Evolutionary conservation across 306 rosid species (phyloP).

Genomic region (Dalbergia cultrata): DNA sequence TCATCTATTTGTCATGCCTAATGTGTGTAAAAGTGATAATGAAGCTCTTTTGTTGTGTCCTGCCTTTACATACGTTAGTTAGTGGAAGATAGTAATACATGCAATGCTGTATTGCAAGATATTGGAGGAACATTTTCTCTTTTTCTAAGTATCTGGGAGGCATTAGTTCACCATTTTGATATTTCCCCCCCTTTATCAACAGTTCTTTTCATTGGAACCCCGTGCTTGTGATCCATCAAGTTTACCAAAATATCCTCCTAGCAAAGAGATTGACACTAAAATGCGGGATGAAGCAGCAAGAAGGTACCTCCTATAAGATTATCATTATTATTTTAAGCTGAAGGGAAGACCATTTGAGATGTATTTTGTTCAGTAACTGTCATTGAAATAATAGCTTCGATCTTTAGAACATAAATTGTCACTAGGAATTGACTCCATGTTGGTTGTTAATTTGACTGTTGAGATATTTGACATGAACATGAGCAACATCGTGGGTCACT

Average conservation of each 20-base stretch:
- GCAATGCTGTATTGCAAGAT: conserved; percentile 26
- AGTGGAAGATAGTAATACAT: conserved; percentile 31
- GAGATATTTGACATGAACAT: conserved; percentile 38
- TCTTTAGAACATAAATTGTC: conserved; percentile 25
- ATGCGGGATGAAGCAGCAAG: conserved; percentile 70
- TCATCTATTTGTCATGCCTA: conserved; percentile 28
- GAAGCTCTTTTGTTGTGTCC: conserved; percentile 7
- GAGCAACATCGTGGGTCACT: conserved; percentile 18
- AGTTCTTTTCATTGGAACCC: conserved; percentile 86
- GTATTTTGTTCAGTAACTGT: neutral
- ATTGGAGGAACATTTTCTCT: conserved; percentile 29
- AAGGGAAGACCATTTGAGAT: conserved; percentile 18
- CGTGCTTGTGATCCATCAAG: conserved; percentile 87
- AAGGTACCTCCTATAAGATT: conserved; percentile 62
- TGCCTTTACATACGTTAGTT: neutral
- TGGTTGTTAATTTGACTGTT: conserved; percentile 14
- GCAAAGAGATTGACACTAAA: conserved; percentile 93
- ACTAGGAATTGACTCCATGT: conserved; percentile 33
- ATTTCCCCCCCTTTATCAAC: conserved; percentile 41
- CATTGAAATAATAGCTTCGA: conserved; percentile 10
- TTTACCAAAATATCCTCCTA: conserved; percentile 89
- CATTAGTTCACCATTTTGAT: conserved; percentile 37
- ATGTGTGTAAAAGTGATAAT: conserved; percentile 19
- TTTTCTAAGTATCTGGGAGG: conserved; percentile 33
- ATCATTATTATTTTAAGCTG: conserved; percentile 14